Evolutionary conservation across 2,329 filamentous ascomycete genomes (phyloP).

Genomic region (Colletotrichum noveboracense): DNA sequence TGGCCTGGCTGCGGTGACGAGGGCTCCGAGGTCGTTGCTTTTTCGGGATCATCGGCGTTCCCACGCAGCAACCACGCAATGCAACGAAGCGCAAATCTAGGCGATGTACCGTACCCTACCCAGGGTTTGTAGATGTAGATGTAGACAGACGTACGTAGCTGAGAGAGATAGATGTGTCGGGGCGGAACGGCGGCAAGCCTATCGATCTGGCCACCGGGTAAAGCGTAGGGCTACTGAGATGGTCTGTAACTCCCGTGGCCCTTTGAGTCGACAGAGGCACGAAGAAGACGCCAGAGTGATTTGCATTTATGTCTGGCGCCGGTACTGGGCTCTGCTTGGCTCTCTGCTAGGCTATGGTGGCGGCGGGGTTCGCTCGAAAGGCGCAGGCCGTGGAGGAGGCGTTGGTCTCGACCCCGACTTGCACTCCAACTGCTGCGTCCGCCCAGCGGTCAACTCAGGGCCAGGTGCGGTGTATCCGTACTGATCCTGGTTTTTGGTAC

Average conservation of each 20-base stretch:
- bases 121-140: background rate
- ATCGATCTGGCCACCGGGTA: background rate
- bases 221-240: background rate
- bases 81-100: background rate
- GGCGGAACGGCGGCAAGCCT: background rate
- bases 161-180: background rate
- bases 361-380: background rate
- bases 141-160: background rate
- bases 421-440: background rate
- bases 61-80: background rate
- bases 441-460: background rate
- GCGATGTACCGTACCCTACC: background rate
- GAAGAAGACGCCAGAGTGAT: background rate
- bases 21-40: constrained; percentile 8
- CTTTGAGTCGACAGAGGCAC: background rate
- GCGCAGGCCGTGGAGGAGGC: background rate
- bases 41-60: constrained; percentile 13
- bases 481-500: background rate
- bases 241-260: background rate
- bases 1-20: background rate
- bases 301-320: background rate
- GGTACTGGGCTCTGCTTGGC: background rate
- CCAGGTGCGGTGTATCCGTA: background rate
- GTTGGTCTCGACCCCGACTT: background rate
- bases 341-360: background rate